A percentile compares a stretch with the other conserved stretches of the same genome.
These are phyloP conservation scores for Lactarius indigo DNA, from an alignment of 768 basidiomycete species.

Conservation along the genomic window DNA sequence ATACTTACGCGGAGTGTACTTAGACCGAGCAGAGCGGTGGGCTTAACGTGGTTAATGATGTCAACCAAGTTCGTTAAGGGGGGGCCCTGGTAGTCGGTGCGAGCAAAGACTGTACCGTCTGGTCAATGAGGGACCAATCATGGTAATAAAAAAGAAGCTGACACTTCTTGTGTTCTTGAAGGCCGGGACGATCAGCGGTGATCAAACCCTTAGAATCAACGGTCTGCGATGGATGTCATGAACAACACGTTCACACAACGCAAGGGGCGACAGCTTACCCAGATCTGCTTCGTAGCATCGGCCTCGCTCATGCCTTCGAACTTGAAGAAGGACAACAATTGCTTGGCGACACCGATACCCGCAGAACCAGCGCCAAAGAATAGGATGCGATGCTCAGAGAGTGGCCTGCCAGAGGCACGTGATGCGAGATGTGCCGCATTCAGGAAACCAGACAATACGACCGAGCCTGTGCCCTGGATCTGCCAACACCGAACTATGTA, in stretches of 20 bases:
- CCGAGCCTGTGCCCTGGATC: conserved; percentile 68
- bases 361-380: conserved; percentile 93
- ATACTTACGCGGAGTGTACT: conserved; percentile 66
- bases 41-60: conserved; percentile 77
- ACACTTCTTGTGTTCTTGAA: conserved; percentile 87
- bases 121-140: conserved; percentile 3
- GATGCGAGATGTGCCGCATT: conserved; percentile 83
- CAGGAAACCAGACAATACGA: conserved; percentile 85
- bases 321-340: conserved; percentile 86
- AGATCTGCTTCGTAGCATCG: conserved; percentile 75
- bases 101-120: conserved; percentile 62
- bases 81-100: conserved; percentile 72
- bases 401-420: conserved; percentile 58
- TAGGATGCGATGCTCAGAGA: conserved; percentile 77
- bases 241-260: not conserved
- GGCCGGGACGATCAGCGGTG: conserved; percentile 61
- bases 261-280: conserved; percentile 38
- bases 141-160: conserved; percentile 27
- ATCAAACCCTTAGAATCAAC: conserved; percentile 88
- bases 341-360: conserved; percentile 89
- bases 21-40: conserved; percentile 84
- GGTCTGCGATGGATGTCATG: conserved; percentile 11
- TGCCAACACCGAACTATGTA: conserved; percentile 2
- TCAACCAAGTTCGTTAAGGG: conserved; percentile 76
- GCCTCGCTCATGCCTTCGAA: conserved; percentile 70